Evolutionary conservation across 1,284 basidiomycete species (phyloP).

Genomic region (Pseudozyma flocculosa): DNA sequence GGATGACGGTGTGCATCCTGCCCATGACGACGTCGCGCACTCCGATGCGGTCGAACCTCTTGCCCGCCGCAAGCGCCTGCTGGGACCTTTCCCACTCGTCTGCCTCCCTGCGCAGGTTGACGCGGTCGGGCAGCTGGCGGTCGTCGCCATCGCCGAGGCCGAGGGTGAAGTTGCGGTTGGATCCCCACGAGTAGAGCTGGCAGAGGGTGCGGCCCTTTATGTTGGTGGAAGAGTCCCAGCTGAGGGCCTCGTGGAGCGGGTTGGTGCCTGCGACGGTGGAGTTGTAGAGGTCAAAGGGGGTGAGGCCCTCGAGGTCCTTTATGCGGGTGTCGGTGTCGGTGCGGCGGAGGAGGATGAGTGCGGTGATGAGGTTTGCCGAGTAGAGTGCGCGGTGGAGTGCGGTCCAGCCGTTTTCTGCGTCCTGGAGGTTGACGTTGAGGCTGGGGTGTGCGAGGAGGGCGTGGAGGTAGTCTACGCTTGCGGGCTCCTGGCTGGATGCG

Average conservation of each 20-base stretch:
- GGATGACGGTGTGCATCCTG: constrained; percentile 48
- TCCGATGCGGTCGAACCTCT: constrained; percentile 42
- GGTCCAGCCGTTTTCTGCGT: constrained; percentile 72
- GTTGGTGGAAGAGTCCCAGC: constrained; percentile 11
- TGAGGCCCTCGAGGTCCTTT: constrained; percentile 88
- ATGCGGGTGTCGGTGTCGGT: constrained; percentile 72
- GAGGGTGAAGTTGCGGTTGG: constrained; percentile 69
- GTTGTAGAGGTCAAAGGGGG: constrained; percentile 91
- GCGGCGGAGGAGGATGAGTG: constrained; percentile 73
- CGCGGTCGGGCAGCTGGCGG: constrained; percentile 75
- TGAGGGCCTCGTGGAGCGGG: constrained; percentile 27
- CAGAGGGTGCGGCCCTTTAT: constrained; percentile 23
- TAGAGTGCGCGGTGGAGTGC: constrained; percentile 89
- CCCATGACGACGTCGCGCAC: constrained; percentile 52
- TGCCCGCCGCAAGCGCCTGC: constrained; percentile 23
- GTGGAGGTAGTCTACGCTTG: constrained; percentile 75
- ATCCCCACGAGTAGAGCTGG: constrained; percentile 86
- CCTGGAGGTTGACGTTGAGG: constrained; percentile 78
- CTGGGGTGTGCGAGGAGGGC: constrained; percentile 76
- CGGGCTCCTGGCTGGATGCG: constrained; percentile 67
- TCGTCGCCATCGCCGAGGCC: constrained; percentile 81
- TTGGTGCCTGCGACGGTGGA: constrained; percentile 52
- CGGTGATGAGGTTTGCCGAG: constrained; percentile 76
- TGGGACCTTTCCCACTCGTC: not conserved
- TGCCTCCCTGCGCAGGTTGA: constrained; percentile 62